A percentile compares a stretch with the other conserved stretches of the same genome.
Evolutionary conservation across 1,284 basidiomycete species (phyloP).

Genomic region (Flammula alnicola): DNA sequence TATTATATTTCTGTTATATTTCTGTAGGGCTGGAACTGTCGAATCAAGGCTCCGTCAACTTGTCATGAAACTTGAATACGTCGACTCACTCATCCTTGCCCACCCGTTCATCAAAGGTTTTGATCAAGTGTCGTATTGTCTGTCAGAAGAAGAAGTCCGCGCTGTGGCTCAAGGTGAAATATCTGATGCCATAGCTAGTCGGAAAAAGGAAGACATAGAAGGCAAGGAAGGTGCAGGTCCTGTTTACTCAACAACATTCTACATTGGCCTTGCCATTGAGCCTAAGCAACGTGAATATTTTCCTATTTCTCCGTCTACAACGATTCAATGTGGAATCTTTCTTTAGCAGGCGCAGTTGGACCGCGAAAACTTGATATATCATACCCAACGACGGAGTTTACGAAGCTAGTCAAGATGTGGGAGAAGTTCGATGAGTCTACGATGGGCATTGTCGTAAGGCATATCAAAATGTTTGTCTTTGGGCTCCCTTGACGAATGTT

Average conservation of each 20-base stretch:
- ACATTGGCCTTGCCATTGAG: conserved; percentile 93
- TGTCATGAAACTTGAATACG: conserved; percentile 96
- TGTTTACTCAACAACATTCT: conserved; percentile 94
- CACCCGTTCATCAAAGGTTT: conserved; percentile 97
- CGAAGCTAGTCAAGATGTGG: conserved; percentile 95
- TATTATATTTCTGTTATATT: conserved; percentile 7
- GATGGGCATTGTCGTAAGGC: conserved; percentile 95
- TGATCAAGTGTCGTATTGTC: conserved; percentile 84
- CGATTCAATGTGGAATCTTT: background rate
- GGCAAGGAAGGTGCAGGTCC: conserved; percentile 77
- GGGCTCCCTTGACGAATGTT: conserved; percentile 18
- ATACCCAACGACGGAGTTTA: conserved; percentile 96
- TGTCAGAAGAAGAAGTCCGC: conserved; percentile 86
- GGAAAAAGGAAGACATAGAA: conserved; percentile 83
- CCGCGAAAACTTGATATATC: conserved; percentile 92
- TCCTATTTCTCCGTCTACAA: conserved; percentile 16
- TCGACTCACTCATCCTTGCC: conserved; percentile 88
- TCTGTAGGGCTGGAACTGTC: conserved; percentile 87
- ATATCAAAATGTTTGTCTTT: conserved; percentile 84
- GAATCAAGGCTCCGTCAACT: conserved; percentile 95
- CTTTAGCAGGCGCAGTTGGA: conserved; percentile 66
- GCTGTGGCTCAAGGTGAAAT: conserved; percentile 91
- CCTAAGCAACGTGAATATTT: conserved; percentile 78
- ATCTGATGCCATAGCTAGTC: conserved; percentile 69
- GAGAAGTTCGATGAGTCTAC: conserved; percentile 91